These are phyloP conservation scores for Leptographium wingfieldii DNA, from an alignment of 2,329 filamentous ascomycete genomes.

Conservation along the genomic window DNA sequence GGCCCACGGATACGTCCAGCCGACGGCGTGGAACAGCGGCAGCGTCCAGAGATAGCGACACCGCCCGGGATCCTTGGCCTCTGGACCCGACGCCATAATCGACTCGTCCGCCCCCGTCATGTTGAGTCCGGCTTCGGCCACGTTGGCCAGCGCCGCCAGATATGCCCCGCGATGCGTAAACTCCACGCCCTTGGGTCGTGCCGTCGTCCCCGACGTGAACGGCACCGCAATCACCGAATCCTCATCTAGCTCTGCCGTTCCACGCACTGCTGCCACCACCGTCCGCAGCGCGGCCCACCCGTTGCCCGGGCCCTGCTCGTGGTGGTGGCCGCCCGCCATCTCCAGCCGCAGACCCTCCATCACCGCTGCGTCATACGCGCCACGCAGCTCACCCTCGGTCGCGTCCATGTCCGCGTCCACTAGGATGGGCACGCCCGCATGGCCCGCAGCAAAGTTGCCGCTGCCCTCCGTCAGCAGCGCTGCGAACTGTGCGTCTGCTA, in stretches of 20 bases:
- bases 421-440: constrained; percentile 56
- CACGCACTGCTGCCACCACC: constrained; percentile 24
- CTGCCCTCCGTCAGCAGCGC: constrained; percentile 37
- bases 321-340: constrained; percentile 30
- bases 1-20: constrained; percentile 88
- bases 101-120: background rate
- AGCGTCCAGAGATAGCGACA: constrained; percentile 86
- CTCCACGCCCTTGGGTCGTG: constrained; percentile 81
- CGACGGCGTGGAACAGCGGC: constrained; percentile 67
- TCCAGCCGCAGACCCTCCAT: constrained; percentile 70
- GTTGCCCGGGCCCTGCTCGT: constrained; percentile 24
- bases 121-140: constrained; percentile 82
- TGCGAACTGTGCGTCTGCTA: constrained; percentile 74
- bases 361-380: constrained; percentile 74
- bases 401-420: constrained; percentile 74
- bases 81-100: background rate
- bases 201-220: constrained; percentile 90
- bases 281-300: constrained; percentile 69
- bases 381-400: constrained; percentile 58
- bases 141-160: constrained; percentile 69
- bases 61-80: constrained; percentile 35
- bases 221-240: constrained; percentile 75
- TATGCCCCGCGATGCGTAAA: constrained; percentile 85
- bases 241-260: constrained; percentile 46
- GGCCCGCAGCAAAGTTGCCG: constrained; percentile 46